phyloP scores from a whole-genome alignment of 352 stramenopile species.

The Hyphochytrium catenoides region DNA sequence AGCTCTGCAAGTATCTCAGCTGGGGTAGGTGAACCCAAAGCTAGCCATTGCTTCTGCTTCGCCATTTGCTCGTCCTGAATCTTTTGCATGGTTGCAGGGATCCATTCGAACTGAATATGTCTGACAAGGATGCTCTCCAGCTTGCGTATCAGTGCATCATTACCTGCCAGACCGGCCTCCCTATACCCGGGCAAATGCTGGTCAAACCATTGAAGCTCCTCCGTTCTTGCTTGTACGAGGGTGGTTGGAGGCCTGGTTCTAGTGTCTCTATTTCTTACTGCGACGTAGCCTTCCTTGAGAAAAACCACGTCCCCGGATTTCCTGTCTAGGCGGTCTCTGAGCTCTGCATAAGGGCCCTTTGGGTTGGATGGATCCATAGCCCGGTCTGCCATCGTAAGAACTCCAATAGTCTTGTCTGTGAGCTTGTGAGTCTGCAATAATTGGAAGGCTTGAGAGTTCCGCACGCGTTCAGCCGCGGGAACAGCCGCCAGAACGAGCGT shows the following conservation, averaged over 20 bases:
- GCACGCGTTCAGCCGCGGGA: conserved; percentile 13
- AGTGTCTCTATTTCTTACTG: conserved; percentile 16
- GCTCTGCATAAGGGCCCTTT: conserved; percentile 9
- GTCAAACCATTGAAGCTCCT: conserved; percentile 12
- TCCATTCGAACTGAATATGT: conserved; percentile 13
- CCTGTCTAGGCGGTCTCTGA: conserved; percentile 12
- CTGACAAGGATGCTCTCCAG: conserved; percentile 15
- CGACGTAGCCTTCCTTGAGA: conserved; percentile 18
- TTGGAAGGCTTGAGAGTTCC: conserved; percentile 21
- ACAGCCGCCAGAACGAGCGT: conserved; percentile 19
- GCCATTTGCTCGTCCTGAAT: conserved; percentile 3
- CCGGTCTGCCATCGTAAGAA: conserved; percentile 21
- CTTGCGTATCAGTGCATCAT: conserved; percentile 10
- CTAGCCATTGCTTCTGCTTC: too few species aligned
- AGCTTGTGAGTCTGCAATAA: conserved; percentile 16
- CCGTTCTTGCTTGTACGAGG: conserved; percentile 10
- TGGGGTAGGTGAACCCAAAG: too few species aligned
- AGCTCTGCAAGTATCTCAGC: too few species aligned
- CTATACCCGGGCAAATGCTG: conserved; percentile 12
- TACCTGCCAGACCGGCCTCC: conserved; percentile 10
- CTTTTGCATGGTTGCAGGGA: conserved; percentile 8
- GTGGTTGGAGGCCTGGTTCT: conserved; percentile 4
- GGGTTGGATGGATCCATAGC: conserved; percentile 10
- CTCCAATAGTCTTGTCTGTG: conserved; percentile 14
- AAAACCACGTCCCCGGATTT: conserved; percentile 13